Evolutionary conservation across 768 basidiomycete genomes (phyloP).

Genomic region (Tricholoma terreum): DNA sequence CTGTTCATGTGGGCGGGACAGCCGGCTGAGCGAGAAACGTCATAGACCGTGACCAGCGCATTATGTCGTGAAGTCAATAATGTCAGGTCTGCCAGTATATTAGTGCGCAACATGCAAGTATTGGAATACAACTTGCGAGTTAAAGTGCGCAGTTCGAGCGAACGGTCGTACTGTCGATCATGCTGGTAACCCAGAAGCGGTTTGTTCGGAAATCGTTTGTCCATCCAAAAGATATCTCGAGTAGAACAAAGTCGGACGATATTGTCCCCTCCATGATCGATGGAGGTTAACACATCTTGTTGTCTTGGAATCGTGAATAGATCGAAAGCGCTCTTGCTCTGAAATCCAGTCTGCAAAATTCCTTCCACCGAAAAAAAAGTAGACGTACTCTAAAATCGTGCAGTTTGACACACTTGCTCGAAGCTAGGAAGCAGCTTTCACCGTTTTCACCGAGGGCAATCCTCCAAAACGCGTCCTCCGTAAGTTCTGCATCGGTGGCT

Average conservation of each 20-base stretch:
- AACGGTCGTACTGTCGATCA: constrained; percentile 56
- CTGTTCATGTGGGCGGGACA: constrained; percentile 42
- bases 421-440: constrained; percentile 45
- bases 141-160: constrained; percentile 44
- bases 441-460: constrained; percentile 35
- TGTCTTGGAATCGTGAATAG: constrained; percentile 34
- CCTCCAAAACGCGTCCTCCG: constrained; percentile 50
- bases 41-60: constrained; percentile 59
- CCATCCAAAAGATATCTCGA: constrained; percentile 65
- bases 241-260: constrained; percentile 59
- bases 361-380: neutral
- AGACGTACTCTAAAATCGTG: constrained; percentile 58
- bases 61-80: constrained; percentile 61
- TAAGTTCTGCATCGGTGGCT: constrained; percentile 2
- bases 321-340: constrained; percentile 29
- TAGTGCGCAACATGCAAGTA: neutral
- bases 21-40: constrained; percentile 44
- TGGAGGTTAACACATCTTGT: constrained; percentile 48
- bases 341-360: constrained; percentile 1
- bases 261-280: constrained; percentile 38
- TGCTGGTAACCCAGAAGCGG: constrained; percentile 66
- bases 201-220: constrained; percentile 51
- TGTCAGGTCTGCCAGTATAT: constrained; percentile 41
- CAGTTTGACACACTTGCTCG: constrained; percentile 37
- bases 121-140: neutral